A percentile compares a stretch with the other conserved stretches of the same genome.
Conservation (phyloP, 805 yeast genomes). For the Kodamaea restingae region DNA sequence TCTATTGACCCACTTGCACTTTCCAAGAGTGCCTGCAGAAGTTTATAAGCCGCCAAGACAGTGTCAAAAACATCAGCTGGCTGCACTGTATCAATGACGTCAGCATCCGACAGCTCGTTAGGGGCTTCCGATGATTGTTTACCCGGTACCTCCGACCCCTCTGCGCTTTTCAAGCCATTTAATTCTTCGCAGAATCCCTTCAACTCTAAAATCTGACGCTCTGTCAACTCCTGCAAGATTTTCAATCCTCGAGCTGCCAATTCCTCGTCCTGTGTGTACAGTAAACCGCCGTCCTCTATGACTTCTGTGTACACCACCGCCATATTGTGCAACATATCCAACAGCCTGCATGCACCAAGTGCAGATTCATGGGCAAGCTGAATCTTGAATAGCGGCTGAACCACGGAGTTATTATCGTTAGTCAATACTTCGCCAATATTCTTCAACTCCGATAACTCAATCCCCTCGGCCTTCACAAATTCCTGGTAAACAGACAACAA, state of each 20-base stretch:
- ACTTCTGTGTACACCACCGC: constrained; percentile 46
- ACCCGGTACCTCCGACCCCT: background rate
- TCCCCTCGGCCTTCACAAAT: constrained; percentile 46
- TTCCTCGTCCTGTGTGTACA: background rate
- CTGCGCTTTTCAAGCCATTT: constrained; percentile 9
- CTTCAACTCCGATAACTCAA: constrained; percentile 26
- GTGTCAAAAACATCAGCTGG: constrained; percentile 37
- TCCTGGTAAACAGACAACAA: constrained; percentile 55
- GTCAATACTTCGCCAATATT: constrained; percentile 32
- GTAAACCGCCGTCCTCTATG: constrained; percentile 17
- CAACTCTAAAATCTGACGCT: constrained; percentile 23
- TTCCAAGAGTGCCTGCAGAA: constrained; percentile 31
- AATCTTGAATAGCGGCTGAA: constrained; percentile 35
- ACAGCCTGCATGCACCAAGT: constrained; percentile 24
- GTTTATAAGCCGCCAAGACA: constrained; percentile 23
- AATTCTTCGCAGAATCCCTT: constrained; percentile 25
- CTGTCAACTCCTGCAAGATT: constrained; percentile 22
- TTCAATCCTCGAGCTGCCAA: constrained; percentile 1
- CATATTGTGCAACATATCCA: constrained; percentile 46
- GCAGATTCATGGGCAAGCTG: constrained; percentile 39
- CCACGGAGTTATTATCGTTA: constrained; percentile 28
- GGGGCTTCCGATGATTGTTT: background rate
- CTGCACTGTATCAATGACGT: constrained; percentile 24
- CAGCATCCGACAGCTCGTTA: constrained; percentile 4
- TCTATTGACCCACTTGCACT: background rate